phyloP scores from a whole-genome alignment of 208 protist genomes.

The Acanthamoeba sp. region DNA sequence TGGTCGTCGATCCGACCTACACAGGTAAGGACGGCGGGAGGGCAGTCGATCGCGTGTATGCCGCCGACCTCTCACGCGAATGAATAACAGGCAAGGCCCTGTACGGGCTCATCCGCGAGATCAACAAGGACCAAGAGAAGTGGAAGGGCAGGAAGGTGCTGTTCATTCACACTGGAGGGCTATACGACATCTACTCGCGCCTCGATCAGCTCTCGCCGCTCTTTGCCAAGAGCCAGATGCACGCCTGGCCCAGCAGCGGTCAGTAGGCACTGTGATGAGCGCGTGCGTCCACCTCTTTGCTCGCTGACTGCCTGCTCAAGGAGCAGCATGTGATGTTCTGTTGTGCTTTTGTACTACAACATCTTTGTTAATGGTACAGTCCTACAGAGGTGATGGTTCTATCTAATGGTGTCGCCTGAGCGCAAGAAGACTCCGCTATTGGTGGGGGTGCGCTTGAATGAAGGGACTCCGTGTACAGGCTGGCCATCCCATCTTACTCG shows the following conservation, averaged over 20 bases:
- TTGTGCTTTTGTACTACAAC: no score
- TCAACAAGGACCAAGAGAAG: background rate
- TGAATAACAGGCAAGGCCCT: background rate
- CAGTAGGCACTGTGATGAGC: background rate
- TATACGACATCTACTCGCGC: conserved; percentile 46
- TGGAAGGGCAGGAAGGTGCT: conserved; percentile 27
- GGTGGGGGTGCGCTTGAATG: no score
- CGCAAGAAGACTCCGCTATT: no score
- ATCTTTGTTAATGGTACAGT: no score
- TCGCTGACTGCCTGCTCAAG: no score
- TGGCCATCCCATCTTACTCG: background rate
- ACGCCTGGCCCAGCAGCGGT: background rate
- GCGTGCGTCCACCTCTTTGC: no score
- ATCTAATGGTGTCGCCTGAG: no score
- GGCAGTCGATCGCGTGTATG: background rate
- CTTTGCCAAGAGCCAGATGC: conserved; percentile 35
- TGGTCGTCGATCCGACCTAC: conserved; percentile 81
- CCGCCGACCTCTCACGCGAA: background rate
- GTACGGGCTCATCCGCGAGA: background rate
- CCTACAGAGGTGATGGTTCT: no score
- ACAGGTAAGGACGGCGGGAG: conserved; percentile 36
- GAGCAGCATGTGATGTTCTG: no score
- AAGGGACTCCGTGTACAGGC: no score
- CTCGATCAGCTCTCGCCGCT: conserved; percentile 55
- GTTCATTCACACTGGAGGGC: conserved; percentile 73